Conservation (phyloP, 2,329 filamentous ascomycete species). For the Calonectria pseudoturangicola region DNA sequence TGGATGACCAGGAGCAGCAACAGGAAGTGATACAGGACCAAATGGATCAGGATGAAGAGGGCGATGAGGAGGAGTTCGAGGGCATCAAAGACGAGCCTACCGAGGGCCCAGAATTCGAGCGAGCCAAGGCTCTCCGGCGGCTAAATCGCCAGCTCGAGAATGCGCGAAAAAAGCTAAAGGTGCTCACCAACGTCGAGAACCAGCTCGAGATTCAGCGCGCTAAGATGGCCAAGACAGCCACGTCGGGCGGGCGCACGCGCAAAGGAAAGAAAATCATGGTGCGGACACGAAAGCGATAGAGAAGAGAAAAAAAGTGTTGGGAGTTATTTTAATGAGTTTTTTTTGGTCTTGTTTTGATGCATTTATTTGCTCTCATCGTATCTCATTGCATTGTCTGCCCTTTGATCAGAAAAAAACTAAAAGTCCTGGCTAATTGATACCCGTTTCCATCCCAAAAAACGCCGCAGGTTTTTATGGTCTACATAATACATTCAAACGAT, state of each 20-base stretch:
- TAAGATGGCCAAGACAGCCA: conserved; percentile 80
- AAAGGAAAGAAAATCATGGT: conserved; percentile 78
- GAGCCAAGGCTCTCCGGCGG: conserved; percentile 65
- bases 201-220: conserved; percentile 75
- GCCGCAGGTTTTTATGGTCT: conserved; percentile 53
- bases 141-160: conserved; percentile 69
- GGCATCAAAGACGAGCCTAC: conserved; percentile 46
- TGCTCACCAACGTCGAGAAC: conserved; percentile 73
- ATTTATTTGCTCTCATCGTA: conserved; percentile 44
- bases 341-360: conserved; percentile 38
- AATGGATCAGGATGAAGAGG: conserved; percentile 58
- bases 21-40: conserved; percentile 56
- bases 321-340: conserved; percentile 38
- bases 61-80: conserved; percentile 54
- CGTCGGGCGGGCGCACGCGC: conserved; percentile 75
- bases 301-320: neutral
- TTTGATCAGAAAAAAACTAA: conserved; percentile 39
- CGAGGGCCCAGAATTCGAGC: conserved; percentile 61
- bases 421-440: conserved; percentile 52
- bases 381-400: conserved; percentile 46
- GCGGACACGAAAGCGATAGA: conserved; percentile 76
- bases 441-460: conserved; percentile 43
- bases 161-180: conserved; percentile 72
- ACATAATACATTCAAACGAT: conserved; percentile 50
- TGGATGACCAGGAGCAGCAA: conserved; percentile 63